Evolutionary conservation across 805 yeast species (phyloP), one percentile per base, ranked within the genome.

Genomic region (Sugiyamaella boreocaroliniensis): DNA sequence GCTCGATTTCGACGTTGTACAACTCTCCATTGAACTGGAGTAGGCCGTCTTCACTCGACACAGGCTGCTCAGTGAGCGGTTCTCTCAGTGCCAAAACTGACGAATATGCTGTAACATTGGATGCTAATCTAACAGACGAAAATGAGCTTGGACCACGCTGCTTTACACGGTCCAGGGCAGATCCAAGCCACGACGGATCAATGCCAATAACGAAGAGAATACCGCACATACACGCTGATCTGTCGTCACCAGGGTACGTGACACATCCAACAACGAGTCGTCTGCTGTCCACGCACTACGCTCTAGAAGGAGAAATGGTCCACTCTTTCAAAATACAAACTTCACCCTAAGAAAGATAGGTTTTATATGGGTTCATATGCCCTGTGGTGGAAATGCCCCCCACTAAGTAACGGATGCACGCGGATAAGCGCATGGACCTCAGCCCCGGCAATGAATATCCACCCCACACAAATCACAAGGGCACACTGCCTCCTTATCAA

Each of bases 1-100:
- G 68, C 0, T 60, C 56, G 32, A 71, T 76, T 40, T 76, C 84
- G 1, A 51, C 57, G 18, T 83, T 83, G 66, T 93, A 93, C 10
- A 93, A 68, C 61, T 93, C 97, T 0, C 99, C 99, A 65, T 95
- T 93, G 69, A 85, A 92, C 63, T 89, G 96, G 8, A 95, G 63
- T 0, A 77, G 61, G 3, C 58, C 57, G 2, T 60, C 64, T 10
- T 53, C 60, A 8, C 56, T 56, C 1, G 54, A 58, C 2, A 81
- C 57, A 0, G 98, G 97, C 67, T 93, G 99, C 29, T 69, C 58
- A 0, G 87, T 81, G 60, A 86, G 79, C 0, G 98, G 98, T 18
- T 78, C 76, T 53, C 99, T 73, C 43, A 93, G 68, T 0, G 96
- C 84, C 15, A 93, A 72, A 0, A 93, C 88, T 0, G 97, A 85